Conservation (phyloP, 2,329 filamentous ascomycete genomes). For the Trichophaea hybrida region DNA sequence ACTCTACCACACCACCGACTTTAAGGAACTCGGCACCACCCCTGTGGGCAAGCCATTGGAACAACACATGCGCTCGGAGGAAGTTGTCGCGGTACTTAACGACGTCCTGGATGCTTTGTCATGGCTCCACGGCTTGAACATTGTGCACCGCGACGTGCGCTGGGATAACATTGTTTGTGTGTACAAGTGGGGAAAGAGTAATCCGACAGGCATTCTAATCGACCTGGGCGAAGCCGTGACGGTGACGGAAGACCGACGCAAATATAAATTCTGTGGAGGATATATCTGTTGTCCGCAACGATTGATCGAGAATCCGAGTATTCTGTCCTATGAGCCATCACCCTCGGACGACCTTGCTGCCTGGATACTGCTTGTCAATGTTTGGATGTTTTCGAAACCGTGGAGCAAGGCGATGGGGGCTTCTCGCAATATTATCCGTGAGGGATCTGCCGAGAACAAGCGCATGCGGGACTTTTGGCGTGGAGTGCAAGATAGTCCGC, state of each 20-base stretch:
- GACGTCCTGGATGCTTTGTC: not conserved
- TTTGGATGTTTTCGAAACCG: not conserved
- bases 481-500: too few species aligned
- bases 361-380: not conserved
- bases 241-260: not conserved
- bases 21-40: not conserved
- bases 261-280: not conserved
- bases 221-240: not conserved
- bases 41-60: not conserved
- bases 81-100: not conserved
- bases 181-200: not conserved
- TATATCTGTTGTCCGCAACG: not conserved
- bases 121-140: not conserved
- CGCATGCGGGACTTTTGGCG: too few species aligned
- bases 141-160: conserved; percentile 3
- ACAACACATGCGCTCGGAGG: not conserved
- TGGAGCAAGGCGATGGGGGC: too few species aligned
- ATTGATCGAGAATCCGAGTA: not conserved
- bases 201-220: not conserved
- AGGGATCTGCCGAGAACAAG: too few species aligned
- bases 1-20: too few species aligned
- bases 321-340: not conserved
- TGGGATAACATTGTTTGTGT: conserved; percentile 2
- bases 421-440: too few species aligned
- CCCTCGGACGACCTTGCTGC: not conserved